These are phyloP conservation scores for Blastocladiella emersonii DNA, from an alignment of 371 early-diverging fungal species.

Conservation along the genomic window DNA sequence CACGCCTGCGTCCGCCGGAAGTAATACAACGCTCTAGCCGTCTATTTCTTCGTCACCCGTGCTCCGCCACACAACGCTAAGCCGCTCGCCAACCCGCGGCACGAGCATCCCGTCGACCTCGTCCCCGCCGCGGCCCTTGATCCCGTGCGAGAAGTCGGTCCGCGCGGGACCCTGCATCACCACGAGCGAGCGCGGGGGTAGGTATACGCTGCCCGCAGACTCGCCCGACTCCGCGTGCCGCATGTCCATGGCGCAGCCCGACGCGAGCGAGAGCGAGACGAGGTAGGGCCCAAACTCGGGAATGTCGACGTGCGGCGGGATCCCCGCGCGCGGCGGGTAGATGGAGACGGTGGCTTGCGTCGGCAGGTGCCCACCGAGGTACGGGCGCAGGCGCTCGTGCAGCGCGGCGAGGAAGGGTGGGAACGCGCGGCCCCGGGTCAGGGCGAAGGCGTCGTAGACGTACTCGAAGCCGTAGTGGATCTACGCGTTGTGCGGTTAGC, in stretches of 20 bases:
- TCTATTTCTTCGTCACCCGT: no score
- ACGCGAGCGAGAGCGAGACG: conserved; percentile 27
- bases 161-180: conserved; percentile 27
- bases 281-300: conserved; percentile 27
- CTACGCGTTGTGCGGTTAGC: conserved; percentile 1
- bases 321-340: conserved; percentile 35
- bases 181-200: conserved; percentile 27
- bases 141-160: conserved; percentile 35
- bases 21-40: no score
- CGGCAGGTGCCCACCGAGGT: conserved; percentile 10
- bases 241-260: conserved; percentile 11
- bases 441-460: conserved; percentile 28
- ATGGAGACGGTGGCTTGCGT: conserved; percentile 38
- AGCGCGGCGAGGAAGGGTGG: conserved; percentile 13
- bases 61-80: background rate
- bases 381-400: background rate
- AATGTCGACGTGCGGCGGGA: conserved; percentile 34
- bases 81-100: conserved; percentile 16
- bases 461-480: conserved; percentile 29
- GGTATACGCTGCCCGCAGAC: conserved; percentile 15
- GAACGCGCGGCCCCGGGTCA: conserved; percentile 13
- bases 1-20: no score
- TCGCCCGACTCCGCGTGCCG: background rate
- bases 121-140: conserved; percentile 29
- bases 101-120: conserved; percentile 22